Evolutionary conservation across 2,329 filamentous ascomycete species (phyloP).

Genomic region (Periglandula ipomoeae): DNA sequence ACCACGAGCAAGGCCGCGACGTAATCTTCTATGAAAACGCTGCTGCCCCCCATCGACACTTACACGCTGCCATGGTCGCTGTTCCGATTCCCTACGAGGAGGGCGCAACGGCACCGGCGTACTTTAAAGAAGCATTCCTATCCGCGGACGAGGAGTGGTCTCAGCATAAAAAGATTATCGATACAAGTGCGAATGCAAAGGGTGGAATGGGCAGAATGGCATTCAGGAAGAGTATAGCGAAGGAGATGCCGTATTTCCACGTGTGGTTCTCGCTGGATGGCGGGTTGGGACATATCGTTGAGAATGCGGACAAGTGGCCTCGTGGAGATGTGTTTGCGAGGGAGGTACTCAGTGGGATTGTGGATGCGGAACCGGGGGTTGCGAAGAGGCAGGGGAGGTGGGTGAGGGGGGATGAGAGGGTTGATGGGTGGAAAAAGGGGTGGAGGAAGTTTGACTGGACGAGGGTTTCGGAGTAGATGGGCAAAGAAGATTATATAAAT

Average conservation of each 20-base stretch:
- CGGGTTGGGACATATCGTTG: slow-evolving; percentile 84
- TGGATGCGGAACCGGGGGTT: slow-evolving; percentile 71
- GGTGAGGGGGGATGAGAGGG: slow-evolving; percentile 58
- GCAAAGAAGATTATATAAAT: slow-evolving; percentile 1
- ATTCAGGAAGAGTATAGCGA: slow-evolving; percentile 74
- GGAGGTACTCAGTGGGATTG: slow-evolving; percentile 86
- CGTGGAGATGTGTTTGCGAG: slow-evolving; percentile 85
- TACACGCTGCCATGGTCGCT: slow-evolving; percentile 77
- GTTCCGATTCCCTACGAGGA: slow-evolving; percentile 84
- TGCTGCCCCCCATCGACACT: slow-evolving; percentile 64
- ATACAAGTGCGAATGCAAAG: slow-evolving; percentile 59
- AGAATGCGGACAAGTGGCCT: slow-evolving; percentile 79
- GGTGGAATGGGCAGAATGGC: slow-evolving; percentile 68
- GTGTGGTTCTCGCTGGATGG: slow-evolving; percentile 93
- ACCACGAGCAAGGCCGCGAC: slow-evolving; percentile 84
- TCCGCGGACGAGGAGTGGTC: slow-evolving; percentile 86
- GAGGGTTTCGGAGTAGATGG: slow-evolving; percentile 39
- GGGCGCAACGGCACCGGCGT: slow-evolving; percentile 86
- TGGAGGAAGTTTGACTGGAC: slow-evolving; percentile 95
- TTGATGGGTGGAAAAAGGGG: slow-evolving; percentile 69
- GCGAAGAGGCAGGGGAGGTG: slow-evolving; percentile 88
- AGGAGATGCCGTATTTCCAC: slow-evolving; percentile 98
- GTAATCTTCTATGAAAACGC: slow-evolving; percentile 98
- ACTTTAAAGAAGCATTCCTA: slow-evolving; percentile 91
- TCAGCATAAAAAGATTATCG: slow-evolving; percentile 90